Percentiles rank a stretch among this genome's conserved stretches.
These are phyloP conservation scores for Dryadomyces sulphureus DNA, from an alignment of 2,329 filamentous ascomycete species.

Conservation along the genomic window DNA sequence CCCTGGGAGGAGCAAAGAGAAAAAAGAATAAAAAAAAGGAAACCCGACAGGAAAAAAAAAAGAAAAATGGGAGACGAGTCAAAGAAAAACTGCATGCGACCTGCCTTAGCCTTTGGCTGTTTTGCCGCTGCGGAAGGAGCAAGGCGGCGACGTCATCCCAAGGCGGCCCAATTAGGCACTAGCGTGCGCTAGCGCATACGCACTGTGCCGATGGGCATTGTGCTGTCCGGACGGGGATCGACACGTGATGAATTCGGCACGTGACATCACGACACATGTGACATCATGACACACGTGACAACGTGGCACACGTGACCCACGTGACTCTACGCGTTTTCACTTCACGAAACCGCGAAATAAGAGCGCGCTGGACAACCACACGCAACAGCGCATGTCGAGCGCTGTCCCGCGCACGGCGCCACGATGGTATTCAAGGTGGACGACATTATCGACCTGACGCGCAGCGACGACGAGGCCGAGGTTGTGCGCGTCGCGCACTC, in stretches of 20 bases:
- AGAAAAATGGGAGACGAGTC: neutral
- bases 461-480: constrained; percentile 7
- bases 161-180: neutral
- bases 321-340: too few species aligned
- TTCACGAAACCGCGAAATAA: too few species aligned
- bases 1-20: neutral
- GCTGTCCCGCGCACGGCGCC: neutral
- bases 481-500: neutral
- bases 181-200: too few species aligned
- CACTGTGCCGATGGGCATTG: too few species aligned
- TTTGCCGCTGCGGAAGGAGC: neutral
- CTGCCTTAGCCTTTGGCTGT: neutral
- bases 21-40: neutral
- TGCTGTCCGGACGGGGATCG: too few species aligned
- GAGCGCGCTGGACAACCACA: too few species aligned
- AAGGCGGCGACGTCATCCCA: constrained; percentile 5
- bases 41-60: neutral
- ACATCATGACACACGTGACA: too few species aligned
- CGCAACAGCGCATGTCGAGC: too few species aligned
- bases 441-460: constrained; percentile 11
- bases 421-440: constrained; percentile 2
- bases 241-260: too few species aligned
- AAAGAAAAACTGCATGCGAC: neutral
- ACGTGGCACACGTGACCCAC: too few species aligned
- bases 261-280: too few species aligned